These are phyloP conservation scores for Venturia carpophila DNA, from an alignment of 2,329 filamentous ascomycete genomes.

Conservation along the genomic window DNA sequence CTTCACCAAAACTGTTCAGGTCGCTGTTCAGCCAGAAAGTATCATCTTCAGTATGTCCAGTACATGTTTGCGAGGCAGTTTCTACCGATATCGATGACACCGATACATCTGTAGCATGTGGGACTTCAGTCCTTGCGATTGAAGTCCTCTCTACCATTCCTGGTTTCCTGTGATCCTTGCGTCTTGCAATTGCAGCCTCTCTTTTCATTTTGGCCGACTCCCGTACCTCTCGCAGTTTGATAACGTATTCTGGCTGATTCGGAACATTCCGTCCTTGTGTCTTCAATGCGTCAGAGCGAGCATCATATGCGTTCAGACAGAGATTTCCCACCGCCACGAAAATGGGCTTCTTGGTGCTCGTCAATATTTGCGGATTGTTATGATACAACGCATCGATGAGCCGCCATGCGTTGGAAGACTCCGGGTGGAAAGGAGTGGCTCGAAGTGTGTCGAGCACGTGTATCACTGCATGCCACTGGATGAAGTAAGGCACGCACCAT, in stretches of 20 bases:
- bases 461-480: conserved; percentile 32
- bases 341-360: conserved; percentile 21
- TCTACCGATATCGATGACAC: neutral
- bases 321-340: conserved; percentile 21
- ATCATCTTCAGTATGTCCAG: conserved; percentile 14
- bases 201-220: neutral
- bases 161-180: neutral
- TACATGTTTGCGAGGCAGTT: neutral
- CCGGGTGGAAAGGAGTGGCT: conserved; percentile 26
- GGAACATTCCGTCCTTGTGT: neutral
- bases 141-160: too few relatives aligned
- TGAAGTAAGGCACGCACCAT: conserved; percentile 29
- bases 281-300: conserved; percentile 16
- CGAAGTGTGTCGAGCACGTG: conserved; percentile 32
- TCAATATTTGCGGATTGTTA: conserved; percentile 24
- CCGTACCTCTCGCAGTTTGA: neutral
- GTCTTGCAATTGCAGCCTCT: neutral
- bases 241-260: neutral
- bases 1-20: neutral
- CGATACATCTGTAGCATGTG: neutral
- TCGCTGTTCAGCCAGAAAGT: conserved; percentile 17
- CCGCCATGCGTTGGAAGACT: conserved; percentile 30
- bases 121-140: neutral
- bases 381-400: conserved; percentile 31
- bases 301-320: conserved; percentile 21